These are phyloP conservation scores for Pyrus hybrid DNA, from an alignment of 331 rosid species.

Conservation along the genomic window DNA sequence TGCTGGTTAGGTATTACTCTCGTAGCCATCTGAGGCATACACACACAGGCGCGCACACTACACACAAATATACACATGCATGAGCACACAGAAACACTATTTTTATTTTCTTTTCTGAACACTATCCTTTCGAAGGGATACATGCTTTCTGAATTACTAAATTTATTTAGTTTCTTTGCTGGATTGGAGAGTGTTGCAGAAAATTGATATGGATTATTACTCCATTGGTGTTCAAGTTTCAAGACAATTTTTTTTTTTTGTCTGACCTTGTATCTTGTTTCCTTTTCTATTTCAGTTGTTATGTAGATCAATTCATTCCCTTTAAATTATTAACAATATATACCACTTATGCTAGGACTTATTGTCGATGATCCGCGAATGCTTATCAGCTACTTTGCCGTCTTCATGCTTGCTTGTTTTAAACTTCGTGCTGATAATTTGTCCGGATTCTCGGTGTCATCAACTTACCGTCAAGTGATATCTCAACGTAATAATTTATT, in stretches of 20 bases:
- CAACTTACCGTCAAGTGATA: constrained; percentile 61
- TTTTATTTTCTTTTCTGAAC: too few relatives aligned
- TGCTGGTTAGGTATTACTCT: constrained; percentile 89
- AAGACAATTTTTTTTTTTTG: neutral
- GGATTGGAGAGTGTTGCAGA: neutral
- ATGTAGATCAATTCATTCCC: neutral
- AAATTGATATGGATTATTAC: neutral
- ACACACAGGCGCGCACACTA: neutral
- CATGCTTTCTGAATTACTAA: neutral
- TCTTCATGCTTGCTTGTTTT: constrained; percentile 92
- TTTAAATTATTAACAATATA: neutral
- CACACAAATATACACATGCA: neutral
- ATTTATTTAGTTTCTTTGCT: neutral
- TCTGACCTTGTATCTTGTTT: neutral
- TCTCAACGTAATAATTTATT: constrained; percentile 72
- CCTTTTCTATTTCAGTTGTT: neutral
- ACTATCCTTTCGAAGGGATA: too few relatives aligned
- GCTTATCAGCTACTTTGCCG: constrained; percentile 73
- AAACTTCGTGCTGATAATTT: constrained; percentile 81
- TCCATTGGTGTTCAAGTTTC: neutral
- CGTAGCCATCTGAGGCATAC: constrained; percentile 11
- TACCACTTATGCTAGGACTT: constrained; percentile 48
- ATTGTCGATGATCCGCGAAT: constrained; percentile 75
- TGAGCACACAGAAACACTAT: too few relatives aligned
- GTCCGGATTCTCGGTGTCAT: constrained; percentile 55